Evolutionary conservation across 176 grass and related monocot genomes (phyloP).

Genomic region (Coix lacrymajobi): DNA sequence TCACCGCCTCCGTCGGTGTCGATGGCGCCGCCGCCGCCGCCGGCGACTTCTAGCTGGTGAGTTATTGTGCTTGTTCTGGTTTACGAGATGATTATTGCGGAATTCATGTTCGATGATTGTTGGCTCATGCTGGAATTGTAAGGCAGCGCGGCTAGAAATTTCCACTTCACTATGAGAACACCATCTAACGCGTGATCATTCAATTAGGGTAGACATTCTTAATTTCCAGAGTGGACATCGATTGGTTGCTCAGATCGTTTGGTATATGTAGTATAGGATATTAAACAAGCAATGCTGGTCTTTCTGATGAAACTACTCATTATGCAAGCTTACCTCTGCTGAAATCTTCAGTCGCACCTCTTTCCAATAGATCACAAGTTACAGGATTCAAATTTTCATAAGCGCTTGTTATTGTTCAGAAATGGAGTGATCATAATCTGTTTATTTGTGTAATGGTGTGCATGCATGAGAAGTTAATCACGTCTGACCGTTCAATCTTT

Average conservation of each 20-base stretch:
- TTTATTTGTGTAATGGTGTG: neutral
- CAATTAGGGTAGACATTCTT: conserved; percentile 2
- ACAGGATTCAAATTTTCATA: neutral
- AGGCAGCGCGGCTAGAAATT: neutral
- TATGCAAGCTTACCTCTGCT: neutral
- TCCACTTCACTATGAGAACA: neutral
- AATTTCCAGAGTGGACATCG: neutral
- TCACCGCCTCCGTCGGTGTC: conserved; percentile 9
- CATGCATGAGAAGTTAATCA: neutral
- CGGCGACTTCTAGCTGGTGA: conserved; percentile 32
- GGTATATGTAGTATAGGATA: neutral
- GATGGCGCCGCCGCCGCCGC: neutral
- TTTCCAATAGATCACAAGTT: neutral
- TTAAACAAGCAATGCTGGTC: conserved; percentile 3
- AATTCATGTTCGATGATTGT: neutral
- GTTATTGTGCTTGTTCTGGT: neutral
- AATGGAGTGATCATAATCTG: neutral
- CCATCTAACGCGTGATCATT: neutral
- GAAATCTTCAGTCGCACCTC: neutral
- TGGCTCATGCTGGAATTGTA: conserved; percentile 9
- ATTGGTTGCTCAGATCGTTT: neutral
- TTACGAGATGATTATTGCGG: neutral
- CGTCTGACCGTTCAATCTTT: neutral
- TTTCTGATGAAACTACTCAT: neutral
- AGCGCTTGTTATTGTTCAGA: neutral